A percentile compares a stretch with the other conserved stretches of the same genome.
Evolutionary conservation across 1,139 yeast species (phyloP).

Genomic region (Hanseniaspora uvarum): DNA sequence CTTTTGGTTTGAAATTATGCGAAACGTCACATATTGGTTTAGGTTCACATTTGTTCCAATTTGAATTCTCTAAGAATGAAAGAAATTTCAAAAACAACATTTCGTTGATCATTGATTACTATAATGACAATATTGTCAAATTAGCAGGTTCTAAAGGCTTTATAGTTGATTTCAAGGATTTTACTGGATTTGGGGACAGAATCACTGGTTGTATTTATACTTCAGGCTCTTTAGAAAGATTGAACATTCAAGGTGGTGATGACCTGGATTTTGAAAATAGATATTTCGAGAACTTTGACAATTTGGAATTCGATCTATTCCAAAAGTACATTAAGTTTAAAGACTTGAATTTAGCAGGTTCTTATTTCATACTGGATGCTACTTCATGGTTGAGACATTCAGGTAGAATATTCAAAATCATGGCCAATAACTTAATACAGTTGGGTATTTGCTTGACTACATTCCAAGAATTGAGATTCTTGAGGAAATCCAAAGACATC

Average conservation of each 20-base stretch:
- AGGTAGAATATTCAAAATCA: constrained; percentile 62
- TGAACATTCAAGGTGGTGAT: constrained; percentile 22
- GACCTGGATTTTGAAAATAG: constrained; percentile 19
- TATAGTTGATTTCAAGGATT: constrained; percentile 25
- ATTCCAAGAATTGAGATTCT: constrained; percentile 66
- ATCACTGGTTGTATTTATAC: constrained; percentile 30
- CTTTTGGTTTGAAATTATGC: constrained; percentile 15
- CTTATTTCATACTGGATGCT: constrained; percentile 61
- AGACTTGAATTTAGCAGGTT: constrained; percentile 30
- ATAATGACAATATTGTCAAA: constrained; percentile 26
- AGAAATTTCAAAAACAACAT: constrained; percentile 16
- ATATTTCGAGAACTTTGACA: constrained; percentile 19
- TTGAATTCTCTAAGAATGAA: constrained; percentile 8
- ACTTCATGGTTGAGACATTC: constrained; percentile 75
- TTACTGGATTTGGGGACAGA: constrained; percentile 31
- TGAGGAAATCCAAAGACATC: constrained; percentile 63
- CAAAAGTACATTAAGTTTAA: constrained; percentile 28
- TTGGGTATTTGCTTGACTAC: constrained; percentile 61
- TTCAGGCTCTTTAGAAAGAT: constrained; percentile 23
- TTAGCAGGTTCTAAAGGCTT: constrained; percentile 29
- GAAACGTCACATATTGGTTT: constrained; percentile 15
- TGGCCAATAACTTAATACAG: constrained; percentile 48
- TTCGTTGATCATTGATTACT: constrained; percentile 15
- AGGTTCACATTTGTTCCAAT: constrained; percentile 16
- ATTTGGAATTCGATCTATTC: constrained; percentile 28